Base-by-base conservation (phyloP, 306 rosid genomes). In the Albizia julibrissin region DNA sequence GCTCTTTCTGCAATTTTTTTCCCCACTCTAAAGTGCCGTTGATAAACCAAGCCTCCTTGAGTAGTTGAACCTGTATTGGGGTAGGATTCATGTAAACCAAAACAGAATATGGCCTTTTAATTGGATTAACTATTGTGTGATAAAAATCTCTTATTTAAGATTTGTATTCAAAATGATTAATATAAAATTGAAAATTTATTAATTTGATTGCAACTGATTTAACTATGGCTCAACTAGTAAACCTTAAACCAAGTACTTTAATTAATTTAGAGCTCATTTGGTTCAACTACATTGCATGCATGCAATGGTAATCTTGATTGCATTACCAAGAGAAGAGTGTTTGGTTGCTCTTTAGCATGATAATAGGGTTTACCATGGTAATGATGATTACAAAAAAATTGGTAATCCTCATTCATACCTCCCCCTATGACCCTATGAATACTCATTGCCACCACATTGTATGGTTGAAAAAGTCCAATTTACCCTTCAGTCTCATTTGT, bases 1-100 rank as follows among this genome's bases (percentile, higher is more conserved):
- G 52, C 42, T 47, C 47, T 80, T 81, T 79, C 10, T 74, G 44
- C 40, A 27, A 27, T 0, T 82, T 49, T n/a, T n/a, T 70, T 74
- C 69, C 39, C 6, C 78, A 52, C 65, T 81, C 69, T 77, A 5
- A 49, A 84, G 81, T 4, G 80, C 80, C 33, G 69, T 75, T 40
- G 77, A 83, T 16, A 89, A 89, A 24, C 97, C 97, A 61, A 88
- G 78, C 69, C 92, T 94, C 46, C 98, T 90, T 37, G 54, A 18
- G 58, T 50, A 50, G n/a, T 16, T 49, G 56, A 49, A 16, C n/a
- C 56, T 49, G 56, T 5, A 16, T 49, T 9, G 56, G 56, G 54
- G 21, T 47, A 4, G 54, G 19, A 47, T 47, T 47, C 18, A 47
- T 47, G 54, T 47, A 47, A 47, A 47, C 54, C 54, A 47, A 47